These are phyloP conservation scores for Asterionellopsis glacialis DNA, from an alignment of 108 stramenopile genomes.

Conservation along the genomic window DNA sequence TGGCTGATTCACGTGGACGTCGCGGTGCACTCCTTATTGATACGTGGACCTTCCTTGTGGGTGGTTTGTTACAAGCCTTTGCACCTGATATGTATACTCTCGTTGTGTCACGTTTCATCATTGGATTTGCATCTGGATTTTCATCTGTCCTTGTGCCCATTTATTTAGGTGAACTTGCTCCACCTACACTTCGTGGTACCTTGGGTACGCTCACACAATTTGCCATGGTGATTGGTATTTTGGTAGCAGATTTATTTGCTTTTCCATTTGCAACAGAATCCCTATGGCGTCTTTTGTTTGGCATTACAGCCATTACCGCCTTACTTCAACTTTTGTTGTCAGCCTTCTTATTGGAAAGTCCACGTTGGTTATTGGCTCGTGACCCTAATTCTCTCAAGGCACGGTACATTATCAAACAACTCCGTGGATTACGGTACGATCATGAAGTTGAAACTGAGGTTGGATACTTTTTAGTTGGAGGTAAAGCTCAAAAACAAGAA, in stretches of 20 bases:
- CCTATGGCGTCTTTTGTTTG: conserved; percentile 83
- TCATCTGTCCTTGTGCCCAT: conserved; percentile 90
- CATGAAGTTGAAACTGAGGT: conserved; percentile 93
- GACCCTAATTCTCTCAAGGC: conserved; percentile 78
- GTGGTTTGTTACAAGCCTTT: conserved; percentile 64
- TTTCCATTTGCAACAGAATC: conserved; percentile 69
- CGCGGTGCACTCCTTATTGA: conserved; percentile 69
- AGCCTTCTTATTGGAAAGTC: conserved; percentile 88
- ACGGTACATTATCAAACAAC: conserved; percentile 84
- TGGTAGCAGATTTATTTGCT: conserved; percentile 77
- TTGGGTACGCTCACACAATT: conserved; percentile 97
- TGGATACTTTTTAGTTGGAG: conserved; percentile 76
- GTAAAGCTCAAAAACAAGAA: conserved; percentile 51
- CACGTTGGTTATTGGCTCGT: conserved; percentile 77
- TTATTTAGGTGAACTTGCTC: conserved; percentile 93
- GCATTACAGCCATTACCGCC: conserved; percentile 66
- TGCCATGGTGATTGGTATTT: conserved; percentile 90
- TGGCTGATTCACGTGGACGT: conserved; percentile 72
- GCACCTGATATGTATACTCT: conserved; percentile 72
- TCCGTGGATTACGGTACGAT: conserved; percentile 89
- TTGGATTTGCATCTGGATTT: conserved; percentile 90
- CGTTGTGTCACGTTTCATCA: conserved; percentile 76
- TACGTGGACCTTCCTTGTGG: conserved; percentile 75
- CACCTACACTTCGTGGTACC: conserved; percentile 89
- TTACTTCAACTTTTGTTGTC: conserved; percentile 71